Evolutionary conservation across 2,329 filamentous ascomycete genomes (phyloP), one percentile per base, ranked within the genome.

Genomic region (Nemania diffusa): DNA sequence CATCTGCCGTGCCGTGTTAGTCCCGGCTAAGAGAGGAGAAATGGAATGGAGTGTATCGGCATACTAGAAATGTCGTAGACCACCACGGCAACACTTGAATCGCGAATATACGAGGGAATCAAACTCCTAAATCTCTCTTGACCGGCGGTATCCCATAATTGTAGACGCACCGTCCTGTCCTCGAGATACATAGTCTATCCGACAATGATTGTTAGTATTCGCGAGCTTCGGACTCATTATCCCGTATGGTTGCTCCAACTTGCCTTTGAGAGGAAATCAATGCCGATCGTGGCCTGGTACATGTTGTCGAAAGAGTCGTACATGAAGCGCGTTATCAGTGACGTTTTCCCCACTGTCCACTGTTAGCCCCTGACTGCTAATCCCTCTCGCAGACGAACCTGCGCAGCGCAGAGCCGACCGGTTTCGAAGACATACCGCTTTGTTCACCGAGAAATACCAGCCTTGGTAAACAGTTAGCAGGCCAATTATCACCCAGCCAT

Each of bases 241-340:
- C 40, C 17, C 37, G 15, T 3, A 8, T 34, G 11, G 11, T 27
- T 34, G 50, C 34, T 42, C 58, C 22, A 37, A 69, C 81, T 79
- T 85, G 92, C 93, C 91, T 99, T 99, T 78, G 94, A 97, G 73
- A 99, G 89, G 79, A 99, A 99, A 83, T 99, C 96, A 84, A 99
- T 99, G 78, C 96, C 96, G 78, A 99, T 98, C 44, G 96, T 99
- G 65, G 96, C 96, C 83, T 99, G 96, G 84, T 99, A 99, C 87
- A 95, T 98, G 84, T 97, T 97, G 86, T 99, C 96, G 85, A 99
- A 99, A 55, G 96, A 98, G 83, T 99, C 96, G 87, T 99, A 99
- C 96, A 99, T 99, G 86, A 99, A 99, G 72, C 96, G 91, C 73
- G 96, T 99, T 80, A 99, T 99, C 76, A 99, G 84, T 69, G 96